Percentiles rank a stretch among this genome's conserved stretches.
These are phyloP conservation scores for Alternaria sp. DNA, from an alignment of 2,329 filamentous ascomycete species.

Conservation along the genomic window DNA sequence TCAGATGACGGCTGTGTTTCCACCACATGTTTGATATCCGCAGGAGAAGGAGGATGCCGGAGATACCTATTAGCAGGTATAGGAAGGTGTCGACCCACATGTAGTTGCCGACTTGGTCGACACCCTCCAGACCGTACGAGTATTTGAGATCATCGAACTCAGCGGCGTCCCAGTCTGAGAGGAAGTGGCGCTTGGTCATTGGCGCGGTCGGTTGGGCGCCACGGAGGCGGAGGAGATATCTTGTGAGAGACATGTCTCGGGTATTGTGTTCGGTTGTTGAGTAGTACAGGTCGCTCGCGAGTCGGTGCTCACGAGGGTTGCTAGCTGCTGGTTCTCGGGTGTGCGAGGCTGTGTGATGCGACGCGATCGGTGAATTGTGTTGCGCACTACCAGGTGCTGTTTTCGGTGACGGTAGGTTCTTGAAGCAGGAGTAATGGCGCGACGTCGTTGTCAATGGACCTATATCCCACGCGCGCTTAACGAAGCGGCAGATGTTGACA, in stretches of 20 bases:
- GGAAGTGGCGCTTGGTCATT: constrained; percentile 30
- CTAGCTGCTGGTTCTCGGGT: neutral
- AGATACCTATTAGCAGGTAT: constrained; percentile 44
- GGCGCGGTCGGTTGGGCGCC: constrained; percentile 19
- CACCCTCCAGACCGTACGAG: constrained; percentile 55
- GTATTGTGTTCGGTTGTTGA: constrained; percentile 5
- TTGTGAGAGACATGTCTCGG: constrained; percentile 32
- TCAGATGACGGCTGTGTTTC: constrained; percentile 54
- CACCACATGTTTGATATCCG: constrained; percentile 52
- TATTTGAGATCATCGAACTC: constrained; percentile 43
- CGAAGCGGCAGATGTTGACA: constrained; percentile 24
- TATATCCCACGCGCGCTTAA: constrained; percentile 28
- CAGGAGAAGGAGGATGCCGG: constrained; percentile 49
- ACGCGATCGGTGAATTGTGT: constrained; percentile 9
- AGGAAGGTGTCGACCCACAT: constrained; percentile 54
- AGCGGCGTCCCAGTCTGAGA: constrained; percentile 39
- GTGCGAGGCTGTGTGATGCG: constrained; percentile 4
- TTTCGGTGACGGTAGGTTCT: neutral
- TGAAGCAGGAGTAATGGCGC: constrained; percentile 14
- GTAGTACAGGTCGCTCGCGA: constrained; percentile 12
- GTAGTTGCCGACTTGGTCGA: constrained; percentile 56
- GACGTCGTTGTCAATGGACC: constrained; percentile 7
- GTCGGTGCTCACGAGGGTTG: constrained; percentile 6
- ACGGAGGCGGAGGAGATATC: constrained; percentile 28
- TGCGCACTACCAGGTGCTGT: constrained; percentile 29